Percentiles rank a stretch among this genome's conserved stretches.
These are phyloP conservation scores for Venturia nashicola DNA, from an alignment of 2,329 filamentous ascomycete genomes.

Conservation along the genomic window DNA sequence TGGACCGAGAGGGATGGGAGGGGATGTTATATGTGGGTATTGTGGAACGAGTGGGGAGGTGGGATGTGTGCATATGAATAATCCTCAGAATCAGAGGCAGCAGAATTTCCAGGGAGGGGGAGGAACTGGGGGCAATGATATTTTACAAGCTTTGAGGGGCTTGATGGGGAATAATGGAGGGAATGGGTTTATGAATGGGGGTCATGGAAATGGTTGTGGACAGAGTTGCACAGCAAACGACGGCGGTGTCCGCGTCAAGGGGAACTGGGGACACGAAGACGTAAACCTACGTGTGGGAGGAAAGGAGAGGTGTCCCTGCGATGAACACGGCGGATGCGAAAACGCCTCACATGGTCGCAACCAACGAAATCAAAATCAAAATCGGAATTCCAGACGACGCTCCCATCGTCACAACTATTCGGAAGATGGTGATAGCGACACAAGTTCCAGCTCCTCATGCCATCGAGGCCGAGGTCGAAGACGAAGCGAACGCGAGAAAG, in stretches of 20 bases:
- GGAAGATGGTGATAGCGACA: background rate
- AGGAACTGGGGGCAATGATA: background rate
- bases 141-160: background rate
- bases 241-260: constrained; percentile 6
- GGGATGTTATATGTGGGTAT: background rate
- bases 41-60: background rate
- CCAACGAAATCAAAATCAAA: background rate
- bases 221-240: constrained; percentile 2
- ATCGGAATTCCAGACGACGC: background rate
- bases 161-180: background rate
- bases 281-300: constrained; percentile 7
- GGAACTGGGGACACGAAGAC: background rate
- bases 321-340: constrained; percentile 3
- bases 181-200: background rate
- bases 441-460: background rate
- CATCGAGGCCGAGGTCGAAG: background rate
- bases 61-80: background rate
- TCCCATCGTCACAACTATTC: background rate
- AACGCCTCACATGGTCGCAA: background rate
- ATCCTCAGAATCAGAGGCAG: background rate
- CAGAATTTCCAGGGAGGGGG: background rate
- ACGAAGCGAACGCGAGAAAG: background rate
- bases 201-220: background rate
- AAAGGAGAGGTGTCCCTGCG: constrained; percentile 1
- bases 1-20: background rate